Base-by-base conservation (phyloP, 768 basidiomycete genomes). In the Sarcomyxa edulis region DNA sequence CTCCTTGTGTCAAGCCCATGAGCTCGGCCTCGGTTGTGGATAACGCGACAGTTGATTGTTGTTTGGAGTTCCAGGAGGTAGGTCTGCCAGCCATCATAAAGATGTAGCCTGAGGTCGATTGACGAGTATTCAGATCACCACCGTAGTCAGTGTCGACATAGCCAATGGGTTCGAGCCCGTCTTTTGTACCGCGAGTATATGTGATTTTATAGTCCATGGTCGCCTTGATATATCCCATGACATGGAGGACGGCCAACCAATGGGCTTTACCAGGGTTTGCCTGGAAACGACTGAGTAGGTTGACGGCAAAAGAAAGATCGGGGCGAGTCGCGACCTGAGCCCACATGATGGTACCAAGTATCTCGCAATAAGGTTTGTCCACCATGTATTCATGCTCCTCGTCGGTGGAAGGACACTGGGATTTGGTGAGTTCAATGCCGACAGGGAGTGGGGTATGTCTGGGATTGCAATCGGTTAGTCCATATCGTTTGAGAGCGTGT, bases 11-110 rank as follows among this genome's bases (percentile, higher is more conserved):
- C 0, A 53, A 43, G 0, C 62, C 65, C 12, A 68, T 55, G 48
- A 63, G 68, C 47, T 70, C 67, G 1, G 64, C 60, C 40, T 72
- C 64, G 10, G 53, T 58, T 0, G 60, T 64, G 0, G 66, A 71
- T 1, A 49, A 40, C 0, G 69, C 46, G 25, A 67, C 51, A 3
- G 54, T 50, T 1, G 51, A 20, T 48, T 72, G 71, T 22, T 58
- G 48, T 16, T 53, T 47, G 0, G 59, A 56, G 10, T 42, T 45
- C 67, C 68, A 72, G 4, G 50, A 43, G 3, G 68, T 44, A 7
- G 54, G 42, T n/a, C 55, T 61, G 1, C 55, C 53, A 27, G 42
- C 52, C 34, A 61, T 33, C 4, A 52, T 34, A 42, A 61, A 63
- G 0, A 53, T 43, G 37, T 64, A 65, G 5, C 69, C 65, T 1